phyloP scores from a whole-genome alignment of 1,284 basidiomycete genomes.

The Mycena sp. region DNA sequence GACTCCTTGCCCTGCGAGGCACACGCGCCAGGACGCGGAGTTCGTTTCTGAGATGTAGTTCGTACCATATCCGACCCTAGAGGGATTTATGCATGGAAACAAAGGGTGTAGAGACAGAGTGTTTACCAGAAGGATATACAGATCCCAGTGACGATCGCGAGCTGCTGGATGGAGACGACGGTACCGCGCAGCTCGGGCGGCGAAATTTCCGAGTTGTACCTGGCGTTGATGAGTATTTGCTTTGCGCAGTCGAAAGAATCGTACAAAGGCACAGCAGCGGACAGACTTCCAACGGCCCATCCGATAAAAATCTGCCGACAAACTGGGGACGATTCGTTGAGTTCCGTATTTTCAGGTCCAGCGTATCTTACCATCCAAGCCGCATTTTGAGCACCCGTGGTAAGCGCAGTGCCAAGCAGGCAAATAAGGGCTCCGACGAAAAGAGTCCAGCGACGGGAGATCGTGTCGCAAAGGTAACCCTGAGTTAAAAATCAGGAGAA shows the following conservation, averaged over 20 bases:
- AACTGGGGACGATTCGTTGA: constrained; percentile 24
- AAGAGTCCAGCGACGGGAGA: constrained; percentile 39
- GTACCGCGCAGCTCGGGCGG: constrained; percentile 38
- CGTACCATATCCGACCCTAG: constrained; percentile 40
- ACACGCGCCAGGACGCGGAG: constrained; percentile 46
- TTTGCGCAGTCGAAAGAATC: neutral
- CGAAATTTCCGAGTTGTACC: constrained; percentile 39
- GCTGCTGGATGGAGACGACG: constrained; percentile 36
- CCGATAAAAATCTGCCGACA: constrained; percentile 39
- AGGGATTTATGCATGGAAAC: neutral
- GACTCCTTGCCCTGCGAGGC: constrained; percentile 49
- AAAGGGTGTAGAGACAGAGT: neutral
- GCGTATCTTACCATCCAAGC: constrained; percentile 29
- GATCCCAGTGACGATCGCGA: constrained; percentile 34
- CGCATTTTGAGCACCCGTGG: constrained; percentile 35
- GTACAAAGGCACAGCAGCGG: constrained; percentile 35
- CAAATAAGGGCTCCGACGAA: constrained; percentile 34
- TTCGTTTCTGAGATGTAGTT: constrained; percentile 41
- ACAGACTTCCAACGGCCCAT: constrained; percentile 37
- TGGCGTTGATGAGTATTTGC: neutral
- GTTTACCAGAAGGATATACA: constrained; percentile 36
- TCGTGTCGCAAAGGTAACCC: constrained; percentile 37
- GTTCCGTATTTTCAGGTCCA: too few relatives aligned
- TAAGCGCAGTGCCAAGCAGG: constrained; percentile 34
- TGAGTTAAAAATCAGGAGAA: constrained; percentile 1